These are phyloP conservation scores for Candida cerambycidarum DNA, from an alignment of 805 yeast species.

Conservation along the genomic window DNA sequence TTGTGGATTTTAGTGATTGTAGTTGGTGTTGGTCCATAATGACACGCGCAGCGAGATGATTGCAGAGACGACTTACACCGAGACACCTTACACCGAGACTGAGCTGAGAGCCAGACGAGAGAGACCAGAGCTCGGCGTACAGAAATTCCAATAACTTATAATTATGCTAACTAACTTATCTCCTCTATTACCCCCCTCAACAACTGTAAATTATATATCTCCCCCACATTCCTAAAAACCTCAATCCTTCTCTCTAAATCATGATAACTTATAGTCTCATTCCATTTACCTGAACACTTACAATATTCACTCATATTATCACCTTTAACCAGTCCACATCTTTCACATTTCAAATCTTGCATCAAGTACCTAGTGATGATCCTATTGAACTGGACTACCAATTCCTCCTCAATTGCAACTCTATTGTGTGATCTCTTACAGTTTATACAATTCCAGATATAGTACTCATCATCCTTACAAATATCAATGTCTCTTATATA, in stretches of 20 bases:
- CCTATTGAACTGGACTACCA: constrained; percentile 63
- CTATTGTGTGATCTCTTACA: constrained; percentile 68
- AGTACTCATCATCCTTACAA: constrained; percentile 60
- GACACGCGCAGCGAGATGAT: no score
- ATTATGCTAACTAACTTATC: background rate
- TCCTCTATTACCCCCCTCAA: constrained; percentile 7
- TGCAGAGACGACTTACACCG: no score
- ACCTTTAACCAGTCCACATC: constrained; percentile 67
- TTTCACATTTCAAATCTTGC: constrained; percentile 81
- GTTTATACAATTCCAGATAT: constrained; percentile 61
- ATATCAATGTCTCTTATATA: constrained; percentile 74
- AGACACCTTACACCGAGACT: no score
- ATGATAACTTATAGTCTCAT: constrained; percentile 48
- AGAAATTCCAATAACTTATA: no score
- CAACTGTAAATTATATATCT: constrained; percentile 58
- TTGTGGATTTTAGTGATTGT: background rate
- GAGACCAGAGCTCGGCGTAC: no score
- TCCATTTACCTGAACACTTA: constrained; percentile 87
- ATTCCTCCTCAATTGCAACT: constrained; percentile 72
- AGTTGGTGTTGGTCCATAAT: background rate
- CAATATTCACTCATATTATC: constrained; percentile 75
- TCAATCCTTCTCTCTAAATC: constrained; percentile 46
- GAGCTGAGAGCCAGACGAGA: no score
- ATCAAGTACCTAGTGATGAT: constrained; percentile 58
- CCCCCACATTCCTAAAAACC: constrained; percentile 59